Base-by-base conservation (phyloP, 1,284 basidiomycete genomes). In the Moesziomyces antarcticus region DNA sequence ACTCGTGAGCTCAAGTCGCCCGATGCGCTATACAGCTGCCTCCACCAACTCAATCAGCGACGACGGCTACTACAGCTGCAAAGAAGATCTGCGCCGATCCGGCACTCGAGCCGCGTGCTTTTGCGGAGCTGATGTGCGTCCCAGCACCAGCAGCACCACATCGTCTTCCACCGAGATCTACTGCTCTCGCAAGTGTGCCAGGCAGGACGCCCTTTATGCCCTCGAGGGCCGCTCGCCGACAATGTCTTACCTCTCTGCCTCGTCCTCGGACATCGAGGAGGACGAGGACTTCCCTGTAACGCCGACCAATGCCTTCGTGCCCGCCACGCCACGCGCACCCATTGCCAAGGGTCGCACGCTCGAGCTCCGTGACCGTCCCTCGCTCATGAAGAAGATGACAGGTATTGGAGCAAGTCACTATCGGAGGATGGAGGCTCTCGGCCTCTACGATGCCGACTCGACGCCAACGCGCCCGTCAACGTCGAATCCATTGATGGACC, bases 231-330 rank as follows among this genome's bases (percentile, higher is more conserved):
- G 58, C 7, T 65, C 68, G 25, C 68, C 62, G 2, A 33, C 35
- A 7, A 46, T 48, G 3, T 45, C 51, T 4, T 45, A 40, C 14
- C 43, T 50, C 10, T 58, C 59, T 8, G 37, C 50, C 5, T 53
- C 50, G 2, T 57, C 57, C 33, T 59, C 54, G 11, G 68, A 71
- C 24, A 40, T 51, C 45, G 67, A 63, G n/a, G 67, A 63, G 33
- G 57, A 70, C 5, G 61, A 59, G 7, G 57, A 70, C 27, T 65
- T 70, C 25, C 67, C 67, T 18, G 57, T 70, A 1, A 65, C 67
- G 3, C 67, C 67, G 2, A 70, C 61, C n/a, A 70, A 70, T 21
- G 57, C 50, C 13, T 65, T 49, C 22, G 51, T 61, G 3, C 61
- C 61, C 14, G 48, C 44, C 20, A 56, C 67, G 16, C 67, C 67